Percentiles rank a stretch among this genome's conserved stretches.
These are phyloP conservation scores for Podaxis mareebaensis DNA, from an alignment of 768 basidiomycete genomes.

Conservation along the genomic window DNA sequence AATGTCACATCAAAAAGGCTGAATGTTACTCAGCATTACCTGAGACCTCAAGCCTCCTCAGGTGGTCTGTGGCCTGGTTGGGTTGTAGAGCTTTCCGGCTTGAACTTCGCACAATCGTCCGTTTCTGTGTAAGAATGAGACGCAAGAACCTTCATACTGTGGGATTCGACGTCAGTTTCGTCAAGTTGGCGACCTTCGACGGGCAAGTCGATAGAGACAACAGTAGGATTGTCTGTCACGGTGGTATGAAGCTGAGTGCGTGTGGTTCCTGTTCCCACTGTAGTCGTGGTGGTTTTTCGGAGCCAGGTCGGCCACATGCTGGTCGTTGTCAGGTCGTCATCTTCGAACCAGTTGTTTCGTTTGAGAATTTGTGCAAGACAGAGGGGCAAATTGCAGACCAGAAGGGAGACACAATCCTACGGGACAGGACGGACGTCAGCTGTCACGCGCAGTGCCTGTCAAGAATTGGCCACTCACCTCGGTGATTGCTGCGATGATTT, in stretches of 20 bases:
- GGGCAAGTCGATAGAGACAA: neutral
- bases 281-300: neutral
- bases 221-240: neutral
- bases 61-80: neutral
- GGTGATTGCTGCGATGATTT: constrained; percentile 39
- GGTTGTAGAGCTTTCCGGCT: neutral
- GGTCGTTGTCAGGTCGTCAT: neutral
- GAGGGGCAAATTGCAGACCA: constrained; percentile 43
- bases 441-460: neutral
- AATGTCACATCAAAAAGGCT: neutral
- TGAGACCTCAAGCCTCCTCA: neutral
- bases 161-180: neutral
- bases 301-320: constrained; percentile 4
- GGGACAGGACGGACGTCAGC: neutral
- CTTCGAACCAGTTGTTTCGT: constrained; percentile 7
- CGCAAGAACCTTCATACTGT: neutral
- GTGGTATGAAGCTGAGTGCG: neutral
- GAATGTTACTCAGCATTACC: neutral
- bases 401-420: constrained; percentile 35
- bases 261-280: neutral
- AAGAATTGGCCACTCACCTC: constrained; percentile 32
- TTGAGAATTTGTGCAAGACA: constrained; percentile 23
- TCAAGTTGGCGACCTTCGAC: neutral
- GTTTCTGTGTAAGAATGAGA: neutral
- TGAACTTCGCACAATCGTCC: neutral